Conservation (phyloP, 2,329 filamentous ascomycete species). For the Exophiala calicioides region DNA sequence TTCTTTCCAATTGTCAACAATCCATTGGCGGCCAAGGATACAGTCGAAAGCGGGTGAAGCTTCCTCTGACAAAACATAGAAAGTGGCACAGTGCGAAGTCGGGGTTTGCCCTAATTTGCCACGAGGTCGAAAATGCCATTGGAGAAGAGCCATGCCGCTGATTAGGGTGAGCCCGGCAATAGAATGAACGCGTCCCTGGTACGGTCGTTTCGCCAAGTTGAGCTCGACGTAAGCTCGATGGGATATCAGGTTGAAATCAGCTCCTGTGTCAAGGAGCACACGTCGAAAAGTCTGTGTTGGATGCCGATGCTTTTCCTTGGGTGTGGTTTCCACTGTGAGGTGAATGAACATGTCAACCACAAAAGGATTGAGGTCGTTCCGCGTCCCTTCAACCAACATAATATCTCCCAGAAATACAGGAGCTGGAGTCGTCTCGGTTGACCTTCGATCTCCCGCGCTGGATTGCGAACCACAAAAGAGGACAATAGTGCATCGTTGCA, state of each 20-base stretch:
- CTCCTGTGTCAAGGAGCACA: conserved; percentile 26
- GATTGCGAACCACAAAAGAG: not conserved
- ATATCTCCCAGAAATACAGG: not conserved
- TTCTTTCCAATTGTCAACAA: conserved; percentile 20
- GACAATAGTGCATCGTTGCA: too few relatives aligned
- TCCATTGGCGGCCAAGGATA: conserved; percentile 27
- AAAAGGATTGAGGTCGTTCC: conserved; percentile 12
- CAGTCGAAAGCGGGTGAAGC: conserved; percentile 23
- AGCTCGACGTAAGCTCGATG: conserved; percentile 14
- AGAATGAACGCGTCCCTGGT: conserved; percentile 13
- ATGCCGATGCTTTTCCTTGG: not conserved
- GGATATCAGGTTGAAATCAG: conserved; percentile 27
- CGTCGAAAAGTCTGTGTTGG: conserved; percentile 17
- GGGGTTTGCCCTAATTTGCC: not conserved
- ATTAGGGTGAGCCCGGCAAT: conserved; percentile 20
- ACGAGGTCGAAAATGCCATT: conserved; percentile 19
- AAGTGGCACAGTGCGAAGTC: conserved; percentile 13
- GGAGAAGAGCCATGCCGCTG: conserved; percentile 13
- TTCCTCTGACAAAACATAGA: conserved; percentile 17
- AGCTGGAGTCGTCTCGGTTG: not conserved
- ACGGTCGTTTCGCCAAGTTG: conserved; percentile 11
- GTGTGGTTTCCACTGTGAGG: conserved; percentile 3
- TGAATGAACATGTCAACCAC: conserved; percentile 20
- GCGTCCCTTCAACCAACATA: conserved; percentile 7
- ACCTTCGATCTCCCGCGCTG: not conserved